A percentile compares a stretch with the other conserved stretches of the same genome.
Conservation (phyloP, 305 asterid genomes). For the Fraxinus angustifolia region DNA sequence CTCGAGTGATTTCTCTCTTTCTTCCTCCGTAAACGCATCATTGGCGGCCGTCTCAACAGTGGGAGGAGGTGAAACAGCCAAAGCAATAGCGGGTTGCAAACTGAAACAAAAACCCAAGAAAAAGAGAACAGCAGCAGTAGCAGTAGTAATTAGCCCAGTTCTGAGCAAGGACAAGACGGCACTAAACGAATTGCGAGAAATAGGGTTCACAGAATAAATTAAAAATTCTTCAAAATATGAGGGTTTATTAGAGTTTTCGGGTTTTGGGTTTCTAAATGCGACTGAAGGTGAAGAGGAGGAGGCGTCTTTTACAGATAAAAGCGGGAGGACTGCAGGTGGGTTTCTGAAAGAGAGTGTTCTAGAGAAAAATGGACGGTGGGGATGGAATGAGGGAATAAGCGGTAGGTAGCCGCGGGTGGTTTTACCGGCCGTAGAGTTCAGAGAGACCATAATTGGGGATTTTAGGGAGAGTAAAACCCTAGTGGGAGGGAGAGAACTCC, state of each 20-base stretch:
- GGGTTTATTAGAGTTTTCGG: conserved; percentile 11
- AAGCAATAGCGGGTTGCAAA: conserved; percentile 36
- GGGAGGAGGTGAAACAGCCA: conserved; percentile 33
- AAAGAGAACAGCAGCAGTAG: conserved; percentile 60
- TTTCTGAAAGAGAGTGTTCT: conserved; percentile 36
- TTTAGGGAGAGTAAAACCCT: not conserved
- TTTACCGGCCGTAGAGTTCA: conserved; percentile 47
- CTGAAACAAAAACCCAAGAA: conserved; percentile 33
- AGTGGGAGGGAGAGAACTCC: not conserved
- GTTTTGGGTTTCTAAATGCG: conserved; percentile 4
- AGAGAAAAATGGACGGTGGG: conserved; percentile 33
- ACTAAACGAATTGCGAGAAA: not conserved
- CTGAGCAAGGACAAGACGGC: conserved; percentile 34
- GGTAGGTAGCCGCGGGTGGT: conserved; percentile 29
- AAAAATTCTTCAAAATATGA: conserved; percentile 10
- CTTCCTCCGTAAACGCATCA: conserved; percentile 36
- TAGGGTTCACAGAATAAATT: not conserved
- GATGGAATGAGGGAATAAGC: conserved; percentile 24
- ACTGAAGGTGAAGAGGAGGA: conserved; percentile 31
- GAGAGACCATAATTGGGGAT: not conserved
- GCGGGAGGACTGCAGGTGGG: conserved; percentile 36
- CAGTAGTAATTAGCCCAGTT: conserved; percentile 44
- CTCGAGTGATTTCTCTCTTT: conserved; percentile 46
- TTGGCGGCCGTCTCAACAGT: conserved; percentile 29
- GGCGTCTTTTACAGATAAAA: conserved; percentile 24